phyloP scores from a whole-genome alignment of 2,329 filamentous ascomycete species.

The Aspergillus floridensis region DNA sequence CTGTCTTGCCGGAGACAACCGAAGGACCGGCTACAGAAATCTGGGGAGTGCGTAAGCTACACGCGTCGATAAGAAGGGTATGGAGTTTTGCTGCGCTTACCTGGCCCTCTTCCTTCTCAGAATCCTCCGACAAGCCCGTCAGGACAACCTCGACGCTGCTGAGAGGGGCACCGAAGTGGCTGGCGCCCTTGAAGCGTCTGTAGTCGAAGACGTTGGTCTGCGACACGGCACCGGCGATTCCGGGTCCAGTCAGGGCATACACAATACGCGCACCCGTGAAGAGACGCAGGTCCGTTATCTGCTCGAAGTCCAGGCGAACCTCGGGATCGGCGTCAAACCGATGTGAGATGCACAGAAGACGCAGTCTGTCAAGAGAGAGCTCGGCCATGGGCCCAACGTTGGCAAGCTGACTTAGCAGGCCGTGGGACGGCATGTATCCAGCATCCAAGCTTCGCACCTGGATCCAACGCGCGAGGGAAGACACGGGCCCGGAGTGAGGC shows the following conservation, averaged over 20 bases:
- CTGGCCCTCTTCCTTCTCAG: slow-evolving; percentile 57
- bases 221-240: slow-evolving; percentile 83
- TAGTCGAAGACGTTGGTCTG: slow-evolving; percentile 91
- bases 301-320: slow-evolving; percentile 64
- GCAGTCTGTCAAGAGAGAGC: slow-evolving; percentile 63
- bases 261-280: slow-evolving; percentile 76
- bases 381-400: slow-evolving; percentile 40
- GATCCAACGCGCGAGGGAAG: slow-evolving; percentile 67
- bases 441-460: slow-evolving; percentile 68
- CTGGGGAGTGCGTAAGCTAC: slow-evolving; percentile 41
- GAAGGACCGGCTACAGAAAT: slow-evolving; percentile 71
- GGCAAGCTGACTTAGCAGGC: slow-evolving; percentile 53
- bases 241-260: slow-evolving; percentile 77
- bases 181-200: slow-evolving; percentile 50
- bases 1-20: slow-evolving; percentile 66
- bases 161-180: slow-evolving; percentile 79
- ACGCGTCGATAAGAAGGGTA: not conserved
- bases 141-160: slow-evolving; percentile 77
- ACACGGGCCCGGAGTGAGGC: slow-evolving; percentile 61
- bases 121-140: slow-evolving; percentile 34
- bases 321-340: slow-evolving; percentile 60
- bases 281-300: slow-evolving; percentile 76
- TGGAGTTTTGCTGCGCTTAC: slow-evolving; percentile 44
- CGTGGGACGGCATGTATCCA: slow-evolving; percentile 70
- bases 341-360: slow-evolving; percentile 77